Percentiles rank a stretch among this genome's conserved stretches.
phyloP scores from a whole-genome alignment of 2,329 filamentous ascomycete genomes.

The Calonectria montana region DNA sequence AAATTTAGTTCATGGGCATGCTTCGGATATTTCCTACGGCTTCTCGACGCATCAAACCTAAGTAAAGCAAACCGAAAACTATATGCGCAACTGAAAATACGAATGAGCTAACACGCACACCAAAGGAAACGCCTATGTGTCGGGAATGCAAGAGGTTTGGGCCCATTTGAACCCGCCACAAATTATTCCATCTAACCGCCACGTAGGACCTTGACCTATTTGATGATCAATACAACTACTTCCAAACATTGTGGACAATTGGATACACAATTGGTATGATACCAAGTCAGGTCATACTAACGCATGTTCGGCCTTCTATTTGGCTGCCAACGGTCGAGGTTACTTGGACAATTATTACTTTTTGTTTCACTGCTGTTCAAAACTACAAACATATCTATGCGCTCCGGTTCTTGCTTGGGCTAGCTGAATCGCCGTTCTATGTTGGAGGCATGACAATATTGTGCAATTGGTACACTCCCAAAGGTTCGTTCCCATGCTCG shows the following conservation, averaged over 20 bases:
- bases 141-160: constrained; percentile 8
- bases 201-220: background rate
- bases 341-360: background rate
- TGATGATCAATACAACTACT: constrained; percentile 7
- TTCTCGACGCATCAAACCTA: background rate
- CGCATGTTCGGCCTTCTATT: background rate
- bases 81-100: background rate
- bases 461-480: background rate
- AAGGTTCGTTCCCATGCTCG: background rate
- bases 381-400: constrained; percentile 3
- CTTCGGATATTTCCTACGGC: background rate
- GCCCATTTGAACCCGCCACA: background rate
- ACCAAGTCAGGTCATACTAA: background rate
- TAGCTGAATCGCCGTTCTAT: background rate
- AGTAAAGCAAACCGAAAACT: background rate
- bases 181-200: background rate
- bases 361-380: background rate
- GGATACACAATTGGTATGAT: background rate
- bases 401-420: background rate
- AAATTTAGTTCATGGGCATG: background rate
- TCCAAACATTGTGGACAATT: constrained; percentile 10
- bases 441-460: background rate
- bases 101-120: background rate
- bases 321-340: background rate
- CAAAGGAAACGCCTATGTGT: constrained; percentile 8